These are phyloP conservation scores for Phytophthora quininea DNA, from an alignment of 352 stramenopile genomes.

Conservation along the genomic window DNA sequence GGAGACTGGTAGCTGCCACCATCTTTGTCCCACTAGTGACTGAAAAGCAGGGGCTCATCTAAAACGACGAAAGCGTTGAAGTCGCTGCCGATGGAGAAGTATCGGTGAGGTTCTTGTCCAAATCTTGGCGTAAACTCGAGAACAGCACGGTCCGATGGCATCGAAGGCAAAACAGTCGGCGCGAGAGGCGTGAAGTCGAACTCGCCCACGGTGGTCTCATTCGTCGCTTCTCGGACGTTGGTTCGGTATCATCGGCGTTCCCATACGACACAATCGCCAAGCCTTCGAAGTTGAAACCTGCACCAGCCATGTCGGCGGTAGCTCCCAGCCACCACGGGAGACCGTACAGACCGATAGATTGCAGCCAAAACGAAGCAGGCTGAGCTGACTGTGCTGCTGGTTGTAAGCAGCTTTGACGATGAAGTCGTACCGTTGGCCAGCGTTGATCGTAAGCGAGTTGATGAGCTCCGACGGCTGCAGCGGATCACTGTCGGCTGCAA, in stretches of 20 bases:
- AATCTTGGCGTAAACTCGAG: not conserved
- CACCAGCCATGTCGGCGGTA: no score
- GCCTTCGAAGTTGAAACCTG: slow-evolving; percentile 21
- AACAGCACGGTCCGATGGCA: not conserved
- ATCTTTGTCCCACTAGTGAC: slow-evolving; percentile 15
- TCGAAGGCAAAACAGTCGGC: slow-evolving; percentile 1
- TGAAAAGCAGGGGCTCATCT: slow-evolving; percentile 9
- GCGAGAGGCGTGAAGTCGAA: not conserved
- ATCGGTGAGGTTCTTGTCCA: not conserved
- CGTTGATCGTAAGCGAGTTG: slow-evolving; percentile 37
- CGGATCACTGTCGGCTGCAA: slow-evolving; percentile 31
- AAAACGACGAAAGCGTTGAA: slow-evolving; percentile 1
- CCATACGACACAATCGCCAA: slow-evolving; percentile 30
- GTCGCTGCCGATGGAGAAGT: not conserved
- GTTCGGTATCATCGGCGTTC: not conserved
- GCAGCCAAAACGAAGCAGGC: no score
- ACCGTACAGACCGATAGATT: no score
- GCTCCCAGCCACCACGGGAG: no score
- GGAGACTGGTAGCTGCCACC: slow-evolving; percentile 13
- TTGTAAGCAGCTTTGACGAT: slow-evolving; percentile 15
- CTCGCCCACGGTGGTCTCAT: not conserved
- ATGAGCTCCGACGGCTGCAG: slow-evolving; percentile 23
- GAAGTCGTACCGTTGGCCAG: slow-evolving; percentile 39
- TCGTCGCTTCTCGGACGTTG: not conserved
- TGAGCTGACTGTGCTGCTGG: no score